Evolutionary conservation across 2,329 filamentous ascomycete species (phyloP), one percentile per base, ranked within the genome.

Genomic region (Talaromyces sp.): DNA sequence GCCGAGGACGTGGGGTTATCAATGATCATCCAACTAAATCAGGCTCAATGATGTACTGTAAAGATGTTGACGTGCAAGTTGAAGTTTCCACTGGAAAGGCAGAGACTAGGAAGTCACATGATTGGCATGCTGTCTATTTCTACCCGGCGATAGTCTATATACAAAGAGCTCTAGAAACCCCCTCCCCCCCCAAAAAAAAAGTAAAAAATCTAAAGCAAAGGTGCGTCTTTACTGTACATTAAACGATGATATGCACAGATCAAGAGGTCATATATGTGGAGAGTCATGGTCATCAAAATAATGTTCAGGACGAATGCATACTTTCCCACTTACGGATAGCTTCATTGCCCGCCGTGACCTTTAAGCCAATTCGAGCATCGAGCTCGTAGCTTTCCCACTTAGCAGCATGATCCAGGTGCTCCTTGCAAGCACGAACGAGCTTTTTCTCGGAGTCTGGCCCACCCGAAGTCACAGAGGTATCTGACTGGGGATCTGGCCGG

Each of bases 311-410:
- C 13, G 65, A 51, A 44, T 73, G 67, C 27, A 61, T 55, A 24
- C 41, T 60, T 57, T 77, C 71, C 75, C 74, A 79, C 48, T 74
- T 74, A 22, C 66, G 66, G 30, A 80, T 66, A 4, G 77, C 76
- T 49, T 75, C 75, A 49, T 73, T 62, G 3, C 71, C 77, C 37
- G 75, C 75, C 17, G 77, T 77, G 52, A 80, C 74, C 58, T 79
- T 79, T 42, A 79, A 64, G 6, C 77, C 77, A 47, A 79, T 67
- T 65, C 84, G 76, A 47, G 84, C 80, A 71, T 87, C 84, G 54
- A 87, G 70, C 64, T 86, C 83, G 65, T 83, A 87, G 16, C 75
- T 75, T 60, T 85, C 84, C 84, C 84, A 86, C 45, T 70, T 77
- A 39, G 82, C 80, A 9, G 82, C 81, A 66, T 81, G 81, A 14